phyloP scores from a whole-genome alignment of 495 filamentous ascomycete genomes.

The Penicillium riverlandense region DNA sequence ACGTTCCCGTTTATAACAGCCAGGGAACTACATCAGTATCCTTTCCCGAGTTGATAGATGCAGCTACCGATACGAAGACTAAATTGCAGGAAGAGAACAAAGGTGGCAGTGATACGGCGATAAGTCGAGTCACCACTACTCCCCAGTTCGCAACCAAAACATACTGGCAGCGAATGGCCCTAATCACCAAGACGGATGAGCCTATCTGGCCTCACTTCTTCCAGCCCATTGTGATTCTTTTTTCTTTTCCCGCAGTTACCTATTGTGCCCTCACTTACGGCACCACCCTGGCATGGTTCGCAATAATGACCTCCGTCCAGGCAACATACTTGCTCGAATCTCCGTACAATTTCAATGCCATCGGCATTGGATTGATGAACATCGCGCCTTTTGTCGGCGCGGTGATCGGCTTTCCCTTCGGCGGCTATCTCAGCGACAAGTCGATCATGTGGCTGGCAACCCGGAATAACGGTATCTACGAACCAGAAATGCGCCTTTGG shows the following conservation, averaged over 20 bases:
- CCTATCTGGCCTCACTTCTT: slow-evolving; percentile 19
- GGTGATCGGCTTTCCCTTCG: slow-evolving; percentile 22
- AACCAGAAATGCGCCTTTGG: slow-evolving; percentile 35
- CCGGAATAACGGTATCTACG: slow-evolving; percentile 32
- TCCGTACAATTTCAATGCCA: slow-evolving; percentile 33
- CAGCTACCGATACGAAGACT: not conserved
- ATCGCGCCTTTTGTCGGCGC: slow-evolving; percentile 31
- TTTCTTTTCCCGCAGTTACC: slow-evolving; percentile 25
- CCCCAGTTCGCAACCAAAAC: slow-evolving; percentile 10
- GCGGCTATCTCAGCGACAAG: slow-evolving; percentile 30
- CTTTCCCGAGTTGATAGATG: too few species aligned
- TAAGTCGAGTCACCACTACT: not conserved
- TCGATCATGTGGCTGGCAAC: slow-evolving; percentile 25
- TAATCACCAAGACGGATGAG: slow-evolving; percentile 16
- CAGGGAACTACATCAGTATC: not conserved
- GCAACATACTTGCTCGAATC: slow-evolving; percentile 22
- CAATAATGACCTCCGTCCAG: slow-evolving; percentile 23
- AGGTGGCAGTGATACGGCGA: not conserved
- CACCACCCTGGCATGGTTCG: slow-evolving; percentile 23
- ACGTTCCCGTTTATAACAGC: slow-evolving; percentile 8
- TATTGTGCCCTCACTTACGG: slow-evolving; percentile 32
- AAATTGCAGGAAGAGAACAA: not conserved
- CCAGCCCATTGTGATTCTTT: slow-evolving; percentile 15
- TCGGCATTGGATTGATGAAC: slow-evolving; percentile 29
- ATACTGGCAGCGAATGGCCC: slow-evolving; percentile 18